Evolutionary conservation across 2,329 filamentous ascomycete genomes (phyloP), one percentile per base, ranked within the genome.

Genomic region (Metarhizium album): DNA sequence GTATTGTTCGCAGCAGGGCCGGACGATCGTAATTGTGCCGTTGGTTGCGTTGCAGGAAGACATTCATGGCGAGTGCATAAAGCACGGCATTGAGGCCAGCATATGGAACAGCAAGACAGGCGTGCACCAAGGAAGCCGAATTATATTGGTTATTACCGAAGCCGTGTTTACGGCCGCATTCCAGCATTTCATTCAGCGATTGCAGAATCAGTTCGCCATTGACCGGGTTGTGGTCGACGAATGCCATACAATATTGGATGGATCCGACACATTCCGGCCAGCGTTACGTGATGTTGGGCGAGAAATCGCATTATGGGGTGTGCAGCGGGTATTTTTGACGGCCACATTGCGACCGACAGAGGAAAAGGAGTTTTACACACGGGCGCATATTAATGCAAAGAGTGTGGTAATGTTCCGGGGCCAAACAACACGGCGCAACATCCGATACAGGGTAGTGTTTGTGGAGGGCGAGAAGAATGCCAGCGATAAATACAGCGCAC

Each of bases 11-110:
- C 16, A 22, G 9, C 29, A 53, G 14, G 48, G 52, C 14, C 29
- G 37, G 13, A 51, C 45, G 14, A 47, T 57, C n/a, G 50, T 53
- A 16, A 47, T 57, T n/a, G 46, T 49, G 13, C 53, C 45, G 42
- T 48, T 57, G 11, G 20, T 54, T 9, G 46, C 35, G 14, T 49
- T 54, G 9, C 35, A 45, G 2, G 42, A 43, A 27, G 52, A 57
- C 45, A 24, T 57, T 8, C 8, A 55, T 22, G 23, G 8, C 38
- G 22, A 35, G 16, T 55, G 45, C 31, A 33, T 27, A 13, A 22
- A 33, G 18, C 3, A 29, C 3, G 3, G 27, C 9, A 29, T 29
- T 29, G 9, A 29, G 3, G 27, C 27, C 9, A 29, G 27, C 9
- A 29, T 37, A 37, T 14, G 11, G 2, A 37, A 37, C 11, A 37